These are phyloP conservation scores for Brassica napus DNA, from an alignment of 345 rosid genomes.

Conservation along the genomic window DNA sequence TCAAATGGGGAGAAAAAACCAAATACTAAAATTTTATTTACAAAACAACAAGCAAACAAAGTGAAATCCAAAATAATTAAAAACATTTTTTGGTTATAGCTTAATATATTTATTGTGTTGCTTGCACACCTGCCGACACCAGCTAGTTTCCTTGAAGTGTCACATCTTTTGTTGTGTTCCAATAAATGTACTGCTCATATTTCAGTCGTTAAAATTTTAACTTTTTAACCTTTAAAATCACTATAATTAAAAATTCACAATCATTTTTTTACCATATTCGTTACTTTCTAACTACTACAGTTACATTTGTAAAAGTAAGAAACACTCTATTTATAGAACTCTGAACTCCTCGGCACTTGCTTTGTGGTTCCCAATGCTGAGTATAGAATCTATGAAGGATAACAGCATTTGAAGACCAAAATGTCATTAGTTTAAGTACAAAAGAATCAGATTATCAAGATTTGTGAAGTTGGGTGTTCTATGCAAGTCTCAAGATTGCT, in stretches of 20 bases:
- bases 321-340: constrained; percentile 27
- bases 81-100: neutral
- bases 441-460: neutral
- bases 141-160: constrained; percentile 40
- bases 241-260: neutral
- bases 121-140: constrained; percentile 39
- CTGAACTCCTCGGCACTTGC: constrained; percentile 24
- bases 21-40: neutral
- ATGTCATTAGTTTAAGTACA: neutral
- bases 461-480: constrained; percentile 19
- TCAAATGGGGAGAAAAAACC: neutral
- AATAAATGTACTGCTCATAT: constrained; percentile 28
- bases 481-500: constrained; percentile 26
- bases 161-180: constrained; percentile 38
- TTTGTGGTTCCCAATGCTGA: constrained; percentile 18
- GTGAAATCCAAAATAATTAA: neutral
- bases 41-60: neutral
- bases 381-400: constrained; percentile 1
- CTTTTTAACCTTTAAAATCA: neutral
- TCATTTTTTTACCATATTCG: constrained; percentile 1
- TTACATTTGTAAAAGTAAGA: neutral
- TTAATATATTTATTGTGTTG: constrained; percentile 12
- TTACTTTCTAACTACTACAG: constrained; percentile 30
- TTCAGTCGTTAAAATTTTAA: constrained; percentile 19
- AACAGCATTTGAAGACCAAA: neutral